phyloP scores from a whole-genome alignment of 148 eudicot genomes.

The Fagopyrum homotropicum region DNA sequence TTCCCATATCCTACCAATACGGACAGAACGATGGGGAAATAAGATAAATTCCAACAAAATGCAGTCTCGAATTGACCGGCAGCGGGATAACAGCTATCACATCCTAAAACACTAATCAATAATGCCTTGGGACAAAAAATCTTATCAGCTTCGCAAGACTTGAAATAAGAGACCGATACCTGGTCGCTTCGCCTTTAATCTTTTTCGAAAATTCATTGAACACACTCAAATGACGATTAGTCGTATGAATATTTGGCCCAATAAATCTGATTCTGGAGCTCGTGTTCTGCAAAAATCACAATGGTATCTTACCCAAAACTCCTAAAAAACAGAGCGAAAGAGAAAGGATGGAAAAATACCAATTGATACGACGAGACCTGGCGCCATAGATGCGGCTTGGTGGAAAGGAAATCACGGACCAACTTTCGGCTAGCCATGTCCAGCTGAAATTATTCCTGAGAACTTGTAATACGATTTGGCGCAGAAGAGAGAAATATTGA shows the following conservation, averaged over 20 bases:
- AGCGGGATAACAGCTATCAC: not conserved
- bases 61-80: not conserved
- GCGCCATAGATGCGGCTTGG: constrained; percentile 19
- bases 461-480: not conserved
- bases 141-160: not conserved
- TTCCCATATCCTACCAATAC: not conserved
- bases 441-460: not conserved
- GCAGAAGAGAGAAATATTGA: not conserved
- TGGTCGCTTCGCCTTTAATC: constrained; percentile 63
- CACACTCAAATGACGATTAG: constrained; percentile 65
- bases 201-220: constrained; percentile 80
- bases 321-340: constrained; percentile 1
- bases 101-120: constrained; percentile 1
- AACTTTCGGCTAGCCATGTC: constrained; percentile 38
- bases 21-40: not conserved
- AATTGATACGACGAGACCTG: constrained; percentile 20
- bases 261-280: constrained; percentile 33
- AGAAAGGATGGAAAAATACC: constrained; percentile 17
- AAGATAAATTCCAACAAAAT: not conserved
- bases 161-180: not conserved
- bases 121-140: not conserved
- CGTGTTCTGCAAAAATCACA: constrained; percentile 16
- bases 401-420: constrained; percentile 30
- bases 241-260: constrained; percentile 24
- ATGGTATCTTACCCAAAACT: not conserved